Evolutionary conservation across 441 rosid species (phyloP), one percentile per base, ranked within the genome.

Genomic region (Pelargonium fulgidum): DNA sequence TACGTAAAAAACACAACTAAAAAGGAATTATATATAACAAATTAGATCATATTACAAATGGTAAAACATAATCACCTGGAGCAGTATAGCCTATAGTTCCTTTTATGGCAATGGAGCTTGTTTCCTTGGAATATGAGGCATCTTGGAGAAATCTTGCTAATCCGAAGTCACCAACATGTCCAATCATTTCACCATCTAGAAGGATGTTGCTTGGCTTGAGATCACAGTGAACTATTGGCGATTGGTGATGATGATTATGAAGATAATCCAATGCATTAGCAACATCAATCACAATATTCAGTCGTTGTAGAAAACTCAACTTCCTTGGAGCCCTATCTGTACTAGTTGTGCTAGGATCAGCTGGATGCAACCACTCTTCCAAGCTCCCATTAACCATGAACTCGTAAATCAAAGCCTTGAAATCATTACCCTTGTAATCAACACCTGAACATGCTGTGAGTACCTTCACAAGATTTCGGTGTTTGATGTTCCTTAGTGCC

Each of bases 381-480:
- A 29, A 29, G 36, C 36, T 29, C 36, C 36, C 36, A 5, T 29
- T 26, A 44, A 29, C 59, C 73, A 70, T 70, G 42, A 26, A 70
- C 68, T 70, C 48, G 10, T 70, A 63, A 11, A 70, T 68, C 8
- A 52, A 14, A 16, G 69, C 69, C 61, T 71, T 71, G 54, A 71
- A 71, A 50, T 52, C 16, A 6, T 39, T 56, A 7, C 69, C 54
- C 8, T 6, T 4, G 24, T 3, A 13, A 58, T 54, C 69, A 7
- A 71, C 13, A 20, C 69, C 33, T 5, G 69, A 64, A 11, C 68
- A 71, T 1, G 74, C 33, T 5, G 74, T 39, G n/a, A 65, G 5
- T 13, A 71, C 20, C 24, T 52, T 65, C 41, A 71, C 12, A 1
- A 71, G 69, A 26, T 71, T 71, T 1, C 69, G 13, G 39, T 47